Evolutionary conservation across 257 asterid genomes (phyloP), one percentile per base, ranked within the genome.

Genomic region (Salvia miltiorrhiza): DNA sequence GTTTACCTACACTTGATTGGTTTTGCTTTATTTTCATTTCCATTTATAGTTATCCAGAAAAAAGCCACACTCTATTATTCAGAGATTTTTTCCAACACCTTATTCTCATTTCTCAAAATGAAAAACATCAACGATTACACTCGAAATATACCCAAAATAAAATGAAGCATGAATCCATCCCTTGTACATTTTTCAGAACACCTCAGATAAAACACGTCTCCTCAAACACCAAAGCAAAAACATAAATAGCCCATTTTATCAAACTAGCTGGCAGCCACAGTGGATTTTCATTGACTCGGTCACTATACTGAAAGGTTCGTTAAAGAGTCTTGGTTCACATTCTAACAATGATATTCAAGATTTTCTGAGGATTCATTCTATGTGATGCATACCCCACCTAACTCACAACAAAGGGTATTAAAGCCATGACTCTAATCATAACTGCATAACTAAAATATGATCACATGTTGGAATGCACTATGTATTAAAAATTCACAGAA

Each of bases 401-500:
- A 53, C 39, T 17, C 11, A 64, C 20, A 65, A 55, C n/a, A 69
- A 23, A 16, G 35, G 65, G 55, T 26, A 48, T 3, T 40, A 39
- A 24, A 10, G 24, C 28, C 10, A 16, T 52, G 20, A 32, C 24
- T 64, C 67, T 32, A 26, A 40, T 73, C 61, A 19, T 45, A 73
- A 58, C 13, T 35, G 21, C 64, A 39, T 67, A 21, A 8, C 20
- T 19, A 63, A 21, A 35, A 57, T 24, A 21, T 1, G 21, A 43
- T 47, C 47, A 32, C 52, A 33, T 41, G 44, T 49, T 4, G 49
- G 26, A 63, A 68, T 53, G 44, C 54, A 63, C 17, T 57, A 59
- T 63, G 59, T 4, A 61, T 67, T 40, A 55, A 58, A 47, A 20
- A 53, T 19, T 56, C 37, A 62, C 63, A 47, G 50, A 14, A 71